Evolutionary conservation across 331 rosid species (phyloP), one percentile per base, ranked within the genome.

Genomic region (Malus hybrid): DNA sequence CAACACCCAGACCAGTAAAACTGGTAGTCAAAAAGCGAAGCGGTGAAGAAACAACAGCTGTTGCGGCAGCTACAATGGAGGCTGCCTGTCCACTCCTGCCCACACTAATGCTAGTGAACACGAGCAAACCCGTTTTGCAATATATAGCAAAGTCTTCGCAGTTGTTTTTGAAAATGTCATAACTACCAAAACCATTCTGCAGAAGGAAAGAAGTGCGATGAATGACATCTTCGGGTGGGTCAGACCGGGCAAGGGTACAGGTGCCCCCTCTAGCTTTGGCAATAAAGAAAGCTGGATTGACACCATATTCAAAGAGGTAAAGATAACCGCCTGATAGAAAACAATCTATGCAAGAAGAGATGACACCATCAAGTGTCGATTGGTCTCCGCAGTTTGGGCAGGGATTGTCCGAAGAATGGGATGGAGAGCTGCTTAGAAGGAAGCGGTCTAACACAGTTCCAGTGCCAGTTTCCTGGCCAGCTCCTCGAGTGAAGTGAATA

Each of bases 101-200:
- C 3, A 84, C 83, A 3, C 89, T 82, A 22, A 81, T 70, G 75
- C 44, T 63, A 15, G 85, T 63, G 32, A n/a, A 15, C 20, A 86
- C 82, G 29, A 87, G 89, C 81, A 93, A 72, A 0, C 93, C 96
- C 6, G 96, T 93, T 82, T 93, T 93, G 82, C 96, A 93, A 79
- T 93, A 89, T 56, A 89, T 87, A 4, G 97, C 94, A 50, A 91
- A 93, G 79, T 91, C 88, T 78, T 93, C 94, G 33, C 97, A 93
- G 78, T 93, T 93, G 74, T 89, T 91, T 78, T 78, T 84, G 83
- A 87, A 87, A 22, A 84, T 48, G 63, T 84, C 6, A 70, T 88
- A 89, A 76, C 39, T 67, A 11, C 96, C 94, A 72, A 93, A 91
- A 34, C 96, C 97, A 30, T 87, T 86, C 42, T 87, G 70, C 50